Base-by-base conservation (phyloP, 352 stramenopile species). In the Phytophthora melonis region DNA sequence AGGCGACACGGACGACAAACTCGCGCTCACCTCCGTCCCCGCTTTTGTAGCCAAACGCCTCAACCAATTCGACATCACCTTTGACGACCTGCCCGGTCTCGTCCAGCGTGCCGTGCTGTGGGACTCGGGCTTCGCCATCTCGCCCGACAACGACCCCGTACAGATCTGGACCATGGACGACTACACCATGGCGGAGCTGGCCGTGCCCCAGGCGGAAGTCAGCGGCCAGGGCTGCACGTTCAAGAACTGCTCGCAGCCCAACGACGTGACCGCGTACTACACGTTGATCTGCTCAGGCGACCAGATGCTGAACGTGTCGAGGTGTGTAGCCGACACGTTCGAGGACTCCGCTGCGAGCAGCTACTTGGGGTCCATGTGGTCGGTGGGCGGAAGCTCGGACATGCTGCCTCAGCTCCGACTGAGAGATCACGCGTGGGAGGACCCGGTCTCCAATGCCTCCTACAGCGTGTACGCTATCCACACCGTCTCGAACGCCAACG, bases 41-140 rank as follows among this genome's bases (percentile, higher is more conserved):
- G 49, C 21, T 19, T 49, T 50, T 1, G 60, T 79, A 36, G 25
- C 19, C 43, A 41, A 43, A 41, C 69, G 63, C 2, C 64, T 75
- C 11, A 27, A 58, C 36, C 43, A 27, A 0, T 19, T 79, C 25
- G 23, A 58, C 27, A 32, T 65, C 50, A 18, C 30, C 25, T 79
- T 75, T 50, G 25, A 54, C 16, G 34, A 75, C 3, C 65, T 82
- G 18, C 72, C 72, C 0, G 70, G 70, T 14, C 45, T 80, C 14
- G 63, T 80, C n/a, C 77, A 84, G 58, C 74, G 74, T 30, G 77
- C 70, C 2, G 53, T 84, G 30, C 71, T 84, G 23, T 84, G 77
- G 77, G 77, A 84, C 34, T 64, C 70, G 61, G 77, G 77, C 10
- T 79, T 79, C 54, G 72, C 61, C 18, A 25, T 73, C 47, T 76